These are phyloP conservation scores for Cystobasidium pallidum DNA, from an alignment of 1,284 basidiomycete species.

Conservation along the genomic window DNA sequence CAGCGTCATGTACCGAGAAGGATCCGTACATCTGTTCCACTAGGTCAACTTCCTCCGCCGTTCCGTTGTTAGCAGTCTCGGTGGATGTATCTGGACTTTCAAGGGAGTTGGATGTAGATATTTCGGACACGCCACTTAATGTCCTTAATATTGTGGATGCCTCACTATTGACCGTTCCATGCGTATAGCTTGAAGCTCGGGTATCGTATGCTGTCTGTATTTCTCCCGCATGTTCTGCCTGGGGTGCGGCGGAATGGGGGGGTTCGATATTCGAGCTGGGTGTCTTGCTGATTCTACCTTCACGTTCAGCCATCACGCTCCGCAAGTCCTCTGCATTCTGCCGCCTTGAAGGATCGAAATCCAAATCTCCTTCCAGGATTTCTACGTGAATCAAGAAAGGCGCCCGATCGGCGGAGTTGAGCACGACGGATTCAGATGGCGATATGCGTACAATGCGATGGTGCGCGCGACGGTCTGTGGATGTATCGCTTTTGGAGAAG, in stretches of 20 bases:
- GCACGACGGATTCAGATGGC: slow-evolving; percentile 94
- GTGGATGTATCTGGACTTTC: neutral
- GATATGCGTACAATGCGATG: slow-evolving; percentile 96
- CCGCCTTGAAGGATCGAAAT: slow-evolving; percentile 85
- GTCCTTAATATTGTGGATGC: neutral
- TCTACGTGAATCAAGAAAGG: slow-evolving; percentile 94
- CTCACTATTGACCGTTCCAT: neutral
- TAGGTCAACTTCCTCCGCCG: slow-evolving; percentile 80
- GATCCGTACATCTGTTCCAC: slow-evolving; percentile 90
- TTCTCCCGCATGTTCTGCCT: neutral
- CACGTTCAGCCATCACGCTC: slow-evolving; percentile 49
- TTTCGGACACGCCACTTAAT: neutral
- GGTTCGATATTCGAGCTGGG: neutral
- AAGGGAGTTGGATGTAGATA: neutral
- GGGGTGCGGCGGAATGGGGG: neutral
- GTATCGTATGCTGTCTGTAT: neutral
- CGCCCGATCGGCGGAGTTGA: slow-evolving; percentile 95
- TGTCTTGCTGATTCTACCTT: slow-evolving; percentile 31
- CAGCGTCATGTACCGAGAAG: slow-evolving; percentile 72
- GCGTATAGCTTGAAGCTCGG: neutral
- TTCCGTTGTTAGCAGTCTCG: neutral
- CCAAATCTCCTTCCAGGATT: slow-evolving; percentile 85
- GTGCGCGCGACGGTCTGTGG: slow-evolving; percentile 61
- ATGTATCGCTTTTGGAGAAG: neutral
- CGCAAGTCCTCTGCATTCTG: slow-evolving; percentile 63